Conservation (phyloP, 345 rosid genomes). For the Murraya koenigii region DNA sequence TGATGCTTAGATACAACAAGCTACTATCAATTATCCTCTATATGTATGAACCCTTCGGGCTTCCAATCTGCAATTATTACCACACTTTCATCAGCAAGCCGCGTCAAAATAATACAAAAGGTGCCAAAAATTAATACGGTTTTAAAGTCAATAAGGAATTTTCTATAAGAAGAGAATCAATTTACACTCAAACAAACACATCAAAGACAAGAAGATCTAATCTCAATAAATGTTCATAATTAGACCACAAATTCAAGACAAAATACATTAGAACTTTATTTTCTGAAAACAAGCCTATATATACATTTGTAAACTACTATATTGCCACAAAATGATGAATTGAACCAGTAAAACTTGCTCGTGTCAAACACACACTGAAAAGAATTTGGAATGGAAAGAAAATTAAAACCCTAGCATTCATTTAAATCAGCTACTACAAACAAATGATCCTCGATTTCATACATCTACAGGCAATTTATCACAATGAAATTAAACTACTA, state of each 20-base stretch:
- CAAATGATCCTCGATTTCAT: background rate
- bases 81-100: constrained; percentile 9
- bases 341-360: background rate
- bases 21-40: background rate
- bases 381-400: background rate
- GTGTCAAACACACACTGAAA: background rate
- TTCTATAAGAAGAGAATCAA: background rate
- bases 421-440: background rate
- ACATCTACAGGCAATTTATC: background rate
- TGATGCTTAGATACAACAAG: constrained; percentile 16
- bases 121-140: background rate
- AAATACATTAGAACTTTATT: background rate
- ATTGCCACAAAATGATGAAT: background rate
- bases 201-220: background rate
- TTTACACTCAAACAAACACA: background rate
- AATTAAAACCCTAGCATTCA: background rate
- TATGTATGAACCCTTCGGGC: background rate
- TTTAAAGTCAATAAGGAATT: background rate
- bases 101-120: background rate
- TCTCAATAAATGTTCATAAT: background rate
- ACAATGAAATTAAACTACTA: background rate
- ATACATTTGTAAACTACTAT: too few species aligned
- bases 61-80: constrained; percentile 6
- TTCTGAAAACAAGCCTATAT: background rate
- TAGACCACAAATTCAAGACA: background rate